Conservation (phyloP, 2,329 filamentous ascomycete species). For the Curvularia eragrostidis region DNA sequence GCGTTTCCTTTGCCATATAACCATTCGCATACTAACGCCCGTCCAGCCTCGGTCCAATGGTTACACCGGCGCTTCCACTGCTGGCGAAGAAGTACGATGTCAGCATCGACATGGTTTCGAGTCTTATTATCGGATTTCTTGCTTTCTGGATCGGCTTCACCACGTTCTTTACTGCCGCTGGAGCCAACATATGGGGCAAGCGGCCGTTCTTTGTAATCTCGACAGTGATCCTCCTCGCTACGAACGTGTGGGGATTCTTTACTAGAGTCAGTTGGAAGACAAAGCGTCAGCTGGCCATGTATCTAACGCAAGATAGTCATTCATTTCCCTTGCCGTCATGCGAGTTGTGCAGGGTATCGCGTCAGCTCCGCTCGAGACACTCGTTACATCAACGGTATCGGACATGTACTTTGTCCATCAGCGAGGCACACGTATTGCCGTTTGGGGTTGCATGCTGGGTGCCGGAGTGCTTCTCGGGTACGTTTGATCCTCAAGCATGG, state of each 20-base stretch:
- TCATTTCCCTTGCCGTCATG: constrained; percentile 54
- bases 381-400: constrained; percentile 87
- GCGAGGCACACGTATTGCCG: constrained; percentile 84
- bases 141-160: constrained; percentile 50
- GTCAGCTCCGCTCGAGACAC: constrained; percentile 84
- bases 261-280: constrained; percentile 29
- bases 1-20: background rate
- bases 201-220: constrained; percentile 50
- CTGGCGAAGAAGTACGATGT: constrained; percentile 48
- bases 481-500: constrained; percentile 31
- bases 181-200: constrained; percentile 50
- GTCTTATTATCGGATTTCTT: constrained; percentile 49
- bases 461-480: constrained; percentile 52
- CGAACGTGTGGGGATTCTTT: constrained; percentile 52
- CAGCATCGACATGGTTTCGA: constrained; percentile 49
- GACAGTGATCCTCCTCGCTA: constrained; percentile 43
- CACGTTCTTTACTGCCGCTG: constrained; percentile 53
- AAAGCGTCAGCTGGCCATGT: background rate
- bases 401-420: constrained; percentile 91
- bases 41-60: constrained; percentile 51
- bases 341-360: constrained; percentile 86
- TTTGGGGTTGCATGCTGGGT: constrained; percentile 56
- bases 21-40: constrained; percentile 5
- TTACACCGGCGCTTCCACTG: constrained; percentile 49
- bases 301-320: constrained; percentile 33